These are phyloP conservation scores for Fragaria vesca DNA, from an alignment of 306 rosid species.

Conservation along the genomic window DNA sequence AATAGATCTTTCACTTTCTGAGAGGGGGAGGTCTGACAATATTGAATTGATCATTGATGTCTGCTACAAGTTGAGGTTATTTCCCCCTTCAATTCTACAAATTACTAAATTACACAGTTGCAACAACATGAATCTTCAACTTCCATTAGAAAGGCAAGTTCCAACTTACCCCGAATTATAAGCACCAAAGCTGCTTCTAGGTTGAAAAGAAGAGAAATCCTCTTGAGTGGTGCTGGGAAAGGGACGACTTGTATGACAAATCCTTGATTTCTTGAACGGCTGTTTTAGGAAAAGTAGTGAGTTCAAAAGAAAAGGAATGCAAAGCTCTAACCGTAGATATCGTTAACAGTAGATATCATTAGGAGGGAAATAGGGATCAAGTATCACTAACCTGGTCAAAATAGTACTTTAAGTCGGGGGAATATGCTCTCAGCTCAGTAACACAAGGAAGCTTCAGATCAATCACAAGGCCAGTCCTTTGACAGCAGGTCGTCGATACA, in stretches of 20 bases:
- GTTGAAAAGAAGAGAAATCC: constrained; percentile 24
- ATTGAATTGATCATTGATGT: constrained; percentile 23
- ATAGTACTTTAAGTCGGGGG: background rate
- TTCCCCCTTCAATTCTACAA: constrained; percentile 27
- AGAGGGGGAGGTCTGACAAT: constrained; percentile 19
- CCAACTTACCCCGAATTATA: constrained; percentile 7
- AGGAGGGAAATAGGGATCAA: constrained; percentile 18
- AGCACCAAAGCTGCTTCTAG: constrained; percentile 13
- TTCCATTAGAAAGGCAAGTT: constrained; percentile 19
- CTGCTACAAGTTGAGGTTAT: constrained; percentile 21
- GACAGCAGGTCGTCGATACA: constrained; percentile 19
- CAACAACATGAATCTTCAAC: constrained; percentile 28
- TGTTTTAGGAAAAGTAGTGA: constrained; percentile 20
- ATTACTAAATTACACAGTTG: constrained; percentile 24
- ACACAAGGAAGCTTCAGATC: constrained; percentile 28
- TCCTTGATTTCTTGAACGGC: constrained; percentile 18
- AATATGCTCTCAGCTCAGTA: constrained; percentile 22
- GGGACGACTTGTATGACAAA: constrained; percentile 19
- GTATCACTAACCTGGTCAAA: constrained; percentile 23
- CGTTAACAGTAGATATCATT: background rate
- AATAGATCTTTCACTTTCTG: constrained; percentile 14
- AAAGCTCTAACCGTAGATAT: constrained; percentile 6
- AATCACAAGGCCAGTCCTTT: constrained; percentile 27
- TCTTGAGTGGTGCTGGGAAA: constrained; percentile 25
- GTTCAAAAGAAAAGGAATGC: constrained; percentile 12